A percentile compares a stretch with the other conserved stretches of the same genome.
Evolutionary conservation across 495 filamentous ascomycete genomes (phyloP).

Genomic region (Xylaria bambusicola): DNA sequence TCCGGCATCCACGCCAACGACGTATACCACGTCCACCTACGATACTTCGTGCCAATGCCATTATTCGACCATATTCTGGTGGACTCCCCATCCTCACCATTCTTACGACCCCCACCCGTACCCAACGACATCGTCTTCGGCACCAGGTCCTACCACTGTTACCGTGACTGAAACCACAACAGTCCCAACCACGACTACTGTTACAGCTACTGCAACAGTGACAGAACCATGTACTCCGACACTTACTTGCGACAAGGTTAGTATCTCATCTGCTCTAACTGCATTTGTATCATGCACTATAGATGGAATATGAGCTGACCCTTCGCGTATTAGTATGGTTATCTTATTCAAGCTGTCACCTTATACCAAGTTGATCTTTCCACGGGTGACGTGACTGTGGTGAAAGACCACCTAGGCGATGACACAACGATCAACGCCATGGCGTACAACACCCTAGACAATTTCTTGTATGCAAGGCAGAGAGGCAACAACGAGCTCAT

Average conservation of each 20-base stretch:
- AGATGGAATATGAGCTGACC: background rate
- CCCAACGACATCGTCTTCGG: constrained; percentile 5
- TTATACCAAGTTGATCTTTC: constrained; percentile 19
- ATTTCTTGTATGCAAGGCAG: constrained; percentile 16
- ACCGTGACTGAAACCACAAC: constrained; percentile 13
- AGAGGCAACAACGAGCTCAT: constrained; percentile 1
- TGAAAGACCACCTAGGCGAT: constrained; percentile 8
- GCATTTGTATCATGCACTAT: background rate
- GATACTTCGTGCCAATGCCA: constrained; percentile 7
- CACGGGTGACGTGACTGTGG: constrained; percentile 3
- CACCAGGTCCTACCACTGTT: background rate
- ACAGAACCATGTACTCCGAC: constrained; percentile 15
- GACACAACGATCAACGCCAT: constrained; percentile 17
- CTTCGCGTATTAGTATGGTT: constrained; percentile 12
- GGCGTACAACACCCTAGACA: constrained; percentile 20
- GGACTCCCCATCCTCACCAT: constrained; percentile 5
- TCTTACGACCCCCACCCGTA: background rate
- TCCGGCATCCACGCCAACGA: constrained; percentile 7
- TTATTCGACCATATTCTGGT: constrained; percentile 17
- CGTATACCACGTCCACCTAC: constrained; percentile 15
- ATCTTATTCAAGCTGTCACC: constrained; percentile 16
- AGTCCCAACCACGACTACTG: constrained; percentile 16
- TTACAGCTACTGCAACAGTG: constrained; percentile 17
- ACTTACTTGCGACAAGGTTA: constrained; percentile 19
- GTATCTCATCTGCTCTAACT: background rate